These are phyloP conservation scores for Pseudogymnoascus destructans DNA, from an alignment of 2,329 filamentous ascomycete genomes.

Conservation along the genomic window DNA sequence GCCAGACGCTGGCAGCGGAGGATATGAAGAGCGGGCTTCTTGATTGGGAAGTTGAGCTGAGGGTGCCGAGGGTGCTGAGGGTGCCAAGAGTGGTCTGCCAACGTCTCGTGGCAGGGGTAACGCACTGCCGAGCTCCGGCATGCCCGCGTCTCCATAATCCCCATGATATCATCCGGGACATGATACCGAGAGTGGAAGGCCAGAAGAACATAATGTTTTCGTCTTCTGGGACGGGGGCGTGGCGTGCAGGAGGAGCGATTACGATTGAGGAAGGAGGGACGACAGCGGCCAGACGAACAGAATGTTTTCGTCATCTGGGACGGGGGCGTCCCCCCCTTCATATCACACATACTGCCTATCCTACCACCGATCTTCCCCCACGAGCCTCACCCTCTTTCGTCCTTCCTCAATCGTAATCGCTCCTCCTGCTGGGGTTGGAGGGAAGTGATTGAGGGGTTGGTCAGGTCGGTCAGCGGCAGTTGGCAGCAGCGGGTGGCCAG, in stretches of 20 bases:
- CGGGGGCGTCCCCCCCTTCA: no score
- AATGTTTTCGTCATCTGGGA: no score
- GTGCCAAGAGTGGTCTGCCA: neutral
- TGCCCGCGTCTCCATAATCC: neutral
- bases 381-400: no score
- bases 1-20: neutral
- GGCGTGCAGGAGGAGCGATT: no score
- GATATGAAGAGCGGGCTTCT: neutral
- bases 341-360: no score
- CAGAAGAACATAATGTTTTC: neutral
- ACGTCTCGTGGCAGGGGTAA: constrained; percentile 1
- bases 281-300: no score
- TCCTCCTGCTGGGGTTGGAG: no score
- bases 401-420: no score
- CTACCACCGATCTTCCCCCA: no score
- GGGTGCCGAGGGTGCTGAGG: neutral
- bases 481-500: neutral
- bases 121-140: constrained; percentile 1
- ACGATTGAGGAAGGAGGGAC: neutral
- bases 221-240: neutral
- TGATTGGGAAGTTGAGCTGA: neutral
- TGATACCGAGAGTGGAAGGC: neutral
- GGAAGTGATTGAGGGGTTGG: neutral
- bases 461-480: neutral
- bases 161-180: neutral